Base-by-base conservation (phyloP, 148 eudicot genomes). In the Linanthus parryae region DNA sequence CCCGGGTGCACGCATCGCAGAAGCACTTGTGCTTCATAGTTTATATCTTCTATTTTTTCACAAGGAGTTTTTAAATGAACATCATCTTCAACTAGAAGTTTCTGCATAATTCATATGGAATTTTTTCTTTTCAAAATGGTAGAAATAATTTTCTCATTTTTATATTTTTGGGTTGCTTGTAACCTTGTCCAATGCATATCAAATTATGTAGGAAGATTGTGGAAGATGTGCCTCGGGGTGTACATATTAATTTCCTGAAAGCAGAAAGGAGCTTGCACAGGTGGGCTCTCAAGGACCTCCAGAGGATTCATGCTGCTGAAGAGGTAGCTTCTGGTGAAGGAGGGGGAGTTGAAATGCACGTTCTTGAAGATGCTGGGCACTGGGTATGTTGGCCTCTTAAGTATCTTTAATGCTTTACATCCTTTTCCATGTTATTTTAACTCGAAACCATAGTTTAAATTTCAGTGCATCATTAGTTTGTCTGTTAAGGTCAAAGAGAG, bases 361-460 rank as follows among this genome's bases (percentile, higher is more conserved):
- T 84, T 33, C 97, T 89, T 59, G 94, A 89, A 84, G 97, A 84
- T 66, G 90, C 97, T 26, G 97, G 97, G 27, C 97, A 88, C 54
- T 89, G 97, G 97, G 97, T 85, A 68, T 59, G 76, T 56, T 59
- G 42, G 42, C 26, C 28, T 46, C 31, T 66, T 48, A n/a, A n/a
- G n/a, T n/a, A n/a, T n/a, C n/a, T n/a, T n/a, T n/a, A n/a, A n/a
- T n/a, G n/a, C 37, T 49, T 29, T 2, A 16, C 54, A 18, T 17
- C 54, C 19, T 49, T 16, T 28, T 49, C 15, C n/a, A 27, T 25
- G 27, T 14, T 49, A n/a, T n/a, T n/a, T n/a, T n/a, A n/a, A n/a
- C n/a, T n/a, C n/a, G n/a, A n/a, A n/a, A n/a, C n/a, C n/a, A n/a
- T n/a, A n/a, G n/a, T n/a, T n/a, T n/a, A n/a, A n/a, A n/a, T n/a